A percentile compares a stretch with the other conserved stretches of the same genome.
phyloP scores from a whole-genome alignment of 2,329 filamentous ascomycete genomes.

The Alternaria sp. region DNA sequence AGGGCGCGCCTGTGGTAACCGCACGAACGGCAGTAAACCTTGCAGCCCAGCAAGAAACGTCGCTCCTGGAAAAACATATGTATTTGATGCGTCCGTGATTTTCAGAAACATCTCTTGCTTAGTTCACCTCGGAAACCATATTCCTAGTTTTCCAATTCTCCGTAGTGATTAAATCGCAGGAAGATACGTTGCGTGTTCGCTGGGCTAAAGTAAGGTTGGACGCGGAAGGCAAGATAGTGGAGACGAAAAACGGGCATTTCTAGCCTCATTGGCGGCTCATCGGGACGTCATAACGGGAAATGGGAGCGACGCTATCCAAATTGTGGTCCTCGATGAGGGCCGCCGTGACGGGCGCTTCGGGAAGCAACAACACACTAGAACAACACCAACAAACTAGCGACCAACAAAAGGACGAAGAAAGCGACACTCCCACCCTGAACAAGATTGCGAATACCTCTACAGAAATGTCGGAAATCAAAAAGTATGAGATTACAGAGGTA shows the following conservation, averaged over 20 bases:
- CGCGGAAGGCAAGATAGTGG: conserved; percentile 3
- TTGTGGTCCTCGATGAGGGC: conserved; percentile 41
- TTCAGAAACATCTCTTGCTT: background rate
- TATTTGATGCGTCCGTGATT: conserved; percentile 14
- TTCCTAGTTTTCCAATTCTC: background rate
- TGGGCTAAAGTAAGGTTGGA: conserved; percentile 5
- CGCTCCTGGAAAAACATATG: conserved; percentile 23
- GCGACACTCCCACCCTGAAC: conserved; percentile 22
- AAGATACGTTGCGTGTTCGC: conserved; percentile 6
- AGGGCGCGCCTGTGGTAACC: conserved; percentile 20
- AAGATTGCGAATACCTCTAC: conserved; percentile 18
- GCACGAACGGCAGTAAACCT: conserved; percentile 25
- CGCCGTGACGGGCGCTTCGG: conserved; percentile 26
- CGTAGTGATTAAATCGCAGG: background rate
- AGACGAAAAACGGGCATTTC: conserved; percentile 4
- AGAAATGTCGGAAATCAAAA: conserved; percentile 42
- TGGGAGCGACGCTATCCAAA: conserved; percentile 44
- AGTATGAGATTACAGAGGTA: conserved; percentile 50
- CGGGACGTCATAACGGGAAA: conserved; percentile 41
- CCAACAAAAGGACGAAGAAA: conserved; percentile 23
- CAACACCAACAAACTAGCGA: conserved; percentile 22
- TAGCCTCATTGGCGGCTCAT: conserved; percentile 29
- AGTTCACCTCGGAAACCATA: background rate
- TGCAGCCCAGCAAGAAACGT: conserved; percentile 1
- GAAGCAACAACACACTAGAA: conserved; percentile 20